Conservation (phyloP, 2,329 filamentous ascomycete species). For the Hysterium pulicare region DNA sequence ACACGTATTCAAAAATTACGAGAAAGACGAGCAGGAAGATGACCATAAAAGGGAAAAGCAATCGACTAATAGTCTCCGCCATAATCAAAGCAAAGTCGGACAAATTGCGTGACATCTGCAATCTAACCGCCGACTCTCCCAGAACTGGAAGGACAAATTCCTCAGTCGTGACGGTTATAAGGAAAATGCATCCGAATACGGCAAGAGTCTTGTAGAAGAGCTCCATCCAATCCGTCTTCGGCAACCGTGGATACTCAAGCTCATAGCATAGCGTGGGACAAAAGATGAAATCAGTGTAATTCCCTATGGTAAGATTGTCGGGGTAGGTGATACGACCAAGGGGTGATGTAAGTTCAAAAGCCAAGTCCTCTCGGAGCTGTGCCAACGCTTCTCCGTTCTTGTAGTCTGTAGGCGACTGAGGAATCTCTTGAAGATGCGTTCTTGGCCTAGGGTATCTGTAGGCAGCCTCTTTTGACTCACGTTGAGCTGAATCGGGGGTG, state of each 20-base stretch:
- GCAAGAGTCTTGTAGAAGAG: constrained; percentile 82
- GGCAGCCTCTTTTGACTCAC: constrained; percentile 64
- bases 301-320: constrained; percentile 75
- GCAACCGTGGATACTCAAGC: constrained; percentile 84
- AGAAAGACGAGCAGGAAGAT: constrained; percentile 94
- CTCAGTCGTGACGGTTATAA: constrained; percentile 85
- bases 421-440: constrained; percentile 54
- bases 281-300: constrained; percentile 82
- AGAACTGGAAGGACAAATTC: constrained; percentile 94
- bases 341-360: constrained; percentile 85
- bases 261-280: constrained; percentile 98
- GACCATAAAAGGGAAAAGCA: constrained; percentile 96
- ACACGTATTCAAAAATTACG: constrained; percentile 95
- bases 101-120: constrained; percentile 47
- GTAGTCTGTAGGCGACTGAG: constrained; percentile 37
- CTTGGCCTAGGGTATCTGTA: constrained; percentile 65
- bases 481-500: constrained; percentile 65
- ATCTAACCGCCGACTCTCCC: constrained; percentile 61
- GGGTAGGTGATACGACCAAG: constrained; percentile 89
- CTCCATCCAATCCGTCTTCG: constrained; percentile 72
- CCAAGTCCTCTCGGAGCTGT: constrained; percentile 78
- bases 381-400: constrained; percentile 45
- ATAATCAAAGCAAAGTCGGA: constrained; percentile 75
- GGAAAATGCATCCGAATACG: constrained; percentile 93
- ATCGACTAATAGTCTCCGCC: constrained; percentile 82